Conservation (phyloP, 805 yeast genomes). For the Dipodascus geniculatus region DNA sequence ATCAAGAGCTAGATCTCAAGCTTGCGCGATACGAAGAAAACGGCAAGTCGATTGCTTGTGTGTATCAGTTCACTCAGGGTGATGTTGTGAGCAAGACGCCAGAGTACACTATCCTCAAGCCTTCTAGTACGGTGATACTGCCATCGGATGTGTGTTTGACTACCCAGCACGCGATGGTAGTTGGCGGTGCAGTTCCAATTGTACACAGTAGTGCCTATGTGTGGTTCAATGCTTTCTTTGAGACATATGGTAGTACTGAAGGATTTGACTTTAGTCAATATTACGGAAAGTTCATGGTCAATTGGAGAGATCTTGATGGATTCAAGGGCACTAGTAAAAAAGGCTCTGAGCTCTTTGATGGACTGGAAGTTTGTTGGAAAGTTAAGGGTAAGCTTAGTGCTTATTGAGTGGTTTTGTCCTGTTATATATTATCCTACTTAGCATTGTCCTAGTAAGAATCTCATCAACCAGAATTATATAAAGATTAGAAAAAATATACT, state of each 20-base stretch:
- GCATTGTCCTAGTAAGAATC: no score
- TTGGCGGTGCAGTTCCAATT: slow-evolving; percentile 13
- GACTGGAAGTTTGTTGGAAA: slow-evolving; percentile 32
- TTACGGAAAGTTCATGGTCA: slow-evolving; percentile 14
- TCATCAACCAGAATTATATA: neutral
- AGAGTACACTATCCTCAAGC: neutral
- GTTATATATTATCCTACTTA: neutral
- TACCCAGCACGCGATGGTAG: slow-evolving; percentile 4
- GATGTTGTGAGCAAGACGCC: slow-evolving; percentile 4
- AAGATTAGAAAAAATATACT: neutral
- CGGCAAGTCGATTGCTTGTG: slow-evolving; percentile 10
- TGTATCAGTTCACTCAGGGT: slow-evolving; percentile 7
- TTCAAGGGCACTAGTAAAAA: slow-evolving; percentile 44
- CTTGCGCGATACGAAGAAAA: slow-evolving; percentile 12
- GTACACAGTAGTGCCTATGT: slow-evolving; percentile 22
- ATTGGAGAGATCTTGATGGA: slow-evolving; percentile 56
- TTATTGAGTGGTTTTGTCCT: neutral
- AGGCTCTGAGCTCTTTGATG: slow-evolving; percentile 44
- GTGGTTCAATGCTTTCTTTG: slow-evolving; percentile 38
- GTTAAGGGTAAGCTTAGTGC: slow-evolving; percentile 5
- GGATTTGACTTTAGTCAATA: slow-evolving; percentile 7
- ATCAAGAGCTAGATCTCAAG: slow-evolving; percentile 14
- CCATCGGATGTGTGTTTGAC: neutral
- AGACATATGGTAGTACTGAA: slow-evolving; percentile 21
- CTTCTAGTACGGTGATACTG: neutral